Evolutionary conservation across 176 grass and related monocot species (phyloP).

Genomic region (Juncus inflexus): DNA sequence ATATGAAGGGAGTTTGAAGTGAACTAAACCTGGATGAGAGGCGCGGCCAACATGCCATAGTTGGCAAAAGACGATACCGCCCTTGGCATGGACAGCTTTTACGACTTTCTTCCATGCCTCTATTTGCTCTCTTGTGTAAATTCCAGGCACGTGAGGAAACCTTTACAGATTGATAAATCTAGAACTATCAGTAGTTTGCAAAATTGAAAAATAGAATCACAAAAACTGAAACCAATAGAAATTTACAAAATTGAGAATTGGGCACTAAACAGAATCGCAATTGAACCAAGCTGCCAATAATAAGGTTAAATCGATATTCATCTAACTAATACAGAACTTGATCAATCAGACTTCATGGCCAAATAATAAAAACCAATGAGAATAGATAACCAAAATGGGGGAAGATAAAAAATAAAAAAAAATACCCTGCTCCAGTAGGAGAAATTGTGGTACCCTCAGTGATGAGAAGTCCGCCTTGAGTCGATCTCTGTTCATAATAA

Average conservation of each 20-base stretch:
- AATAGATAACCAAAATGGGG: not conserved
- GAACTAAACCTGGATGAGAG: constrained; percentile 70
- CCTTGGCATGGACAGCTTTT: constrained; percentile 84
- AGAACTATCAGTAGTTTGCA: too few species aligned
- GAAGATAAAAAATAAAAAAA: not conserved
- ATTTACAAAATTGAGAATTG: too few species aligned
- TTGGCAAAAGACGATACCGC: constrained; percentile 88
- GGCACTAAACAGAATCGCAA: too few species aligned
- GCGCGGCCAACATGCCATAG: constrained; percentile 96
- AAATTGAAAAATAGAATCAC: too few species aligned
- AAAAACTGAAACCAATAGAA: too few species aligned
- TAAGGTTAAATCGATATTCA: too few species aligned
- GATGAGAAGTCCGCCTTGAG: constrained; percentile 78
- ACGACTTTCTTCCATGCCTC: constrained; percentile 94
- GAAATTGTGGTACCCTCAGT: constrained; percentile 75
- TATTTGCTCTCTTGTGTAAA: constrained; percentile 79
- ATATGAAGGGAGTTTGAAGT: not conserved
- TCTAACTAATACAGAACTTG: too few species aligned
- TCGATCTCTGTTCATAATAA: constrained; percentile 81
- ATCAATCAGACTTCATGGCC: not conserved
- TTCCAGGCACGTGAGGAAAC: constrained; percentile 89
- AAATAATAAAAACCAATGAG: not conserved
- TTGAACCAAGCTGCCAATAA: too few species aligned
- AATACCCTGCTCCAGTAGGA: constrained; percentile 64
- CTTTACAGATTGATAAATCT: constrained; percentile 21